A percentile compares a stretch with the other conserved stretches of the same genome.
These are phyloP conservation scores for Saprolegnia parasitica DNA, from an alignment of 352 stramenopile genomes.

Conservation along the genomic window DNA sequence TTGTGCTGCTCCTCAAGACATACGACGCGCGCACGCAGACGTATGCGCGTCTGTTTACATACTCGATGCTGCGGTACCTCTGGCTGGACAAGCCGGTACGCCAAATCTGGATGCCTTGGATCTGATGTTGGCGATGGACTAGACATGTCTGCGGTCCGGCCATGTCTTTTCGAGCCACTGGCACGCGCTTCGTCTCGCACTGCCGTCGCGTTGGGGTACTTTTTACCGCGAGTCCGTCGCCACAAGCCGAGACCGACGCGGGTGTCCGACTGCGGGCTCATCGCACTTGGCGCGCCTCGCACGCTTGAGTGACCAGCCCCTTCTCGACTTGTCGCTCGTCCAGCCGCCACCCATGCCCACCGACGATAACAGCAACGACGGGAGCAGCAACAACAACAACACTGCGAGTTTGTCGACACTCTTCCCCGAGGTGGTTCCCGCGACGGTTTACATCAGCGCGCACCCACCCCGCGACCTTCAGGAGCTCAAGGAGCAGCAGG, in stretches of 20 bases:
- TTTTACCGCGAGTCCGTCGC: neutral
- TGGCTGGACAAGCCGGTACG: slow-evolving; percentile 28
- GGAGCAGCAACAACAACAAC: no score
- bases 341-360: no score
- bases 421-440: neutral
- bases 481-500: slow-evolving; percentile 17
- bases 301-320: no score
- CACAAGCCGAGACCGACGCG: neutral
- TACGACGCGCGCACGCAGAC: slow-evolving; percentile 56
- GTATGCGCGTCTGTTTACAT: slow-evolving; percentile 50
- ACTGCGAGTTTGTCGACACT: neutral
- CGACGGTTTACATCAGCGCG: neutral
- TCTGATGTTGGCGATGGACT: no score
- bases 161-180: slow-evolving; percentile 18
- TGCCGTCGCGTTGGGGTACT: slow-evolving; percentile 7
- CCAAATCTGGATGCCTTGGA: no score
- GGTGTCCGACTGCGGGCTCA: neutral
- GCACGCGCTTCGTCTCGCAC: neutral
- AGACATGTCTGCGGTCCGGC: neutral
- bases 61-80: slow-evolving; percentile 26
- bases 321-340: no score
- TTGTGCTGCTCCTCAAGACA: slow-evolving; percentile 69
- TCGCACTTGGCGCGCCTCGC: neutral
- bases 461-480: slow-evolving; percentile 1
- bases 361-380: no score